phyloP scores from a whole-genome alignment of 176 grass and related monocot genomes.

The Microstegium vimineum region DNA sequence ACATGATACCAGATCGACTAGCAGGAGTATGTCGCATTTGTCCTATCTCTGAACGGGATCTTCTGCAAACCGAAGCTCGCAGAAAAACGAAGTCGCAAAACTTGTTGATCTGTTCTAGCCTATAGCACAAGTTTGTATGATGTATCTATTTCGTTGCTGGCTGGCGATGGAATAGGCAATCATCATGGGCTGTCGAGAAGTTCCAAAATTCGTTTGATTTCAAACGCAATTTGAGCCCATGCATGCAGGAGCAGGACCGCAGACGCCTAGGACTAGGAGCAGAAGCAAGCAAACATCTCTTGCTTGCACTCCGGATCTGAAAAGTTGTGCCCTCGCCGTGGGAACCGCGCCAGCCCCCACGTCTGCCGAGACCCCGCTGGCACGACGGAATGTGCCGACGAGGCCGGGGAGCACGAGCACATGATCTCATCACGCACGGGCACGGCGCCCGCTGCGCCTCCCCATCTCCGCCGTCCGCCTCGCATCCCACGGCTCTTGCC shows the following conservation, averaged over 20 bases:
- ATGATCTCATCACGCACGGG: neutral
- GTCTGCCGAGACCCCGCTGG: constrained; percentile 30
- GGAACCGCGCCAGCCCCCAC: neutral
- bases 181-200: neutral
- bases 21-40: neutral
- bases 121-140: no score
- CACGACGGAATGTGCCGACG: constrained; percentile 19
- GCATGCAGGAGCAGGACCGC: neutral
- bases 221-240: neutral
- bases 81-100: no score
- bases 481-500: constrained; percentile 17
- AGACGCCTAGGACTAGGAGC: neutral
- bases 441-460: neutral
- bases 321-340: neutral
- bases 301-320: constrained; percentile 2
- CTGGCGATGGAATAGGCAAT: neutral
- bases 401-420: neutral
- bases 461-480: constrained; percentile 13
- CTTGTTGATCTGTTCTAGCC: no score
- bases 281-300: neutral
- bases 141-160: no score
- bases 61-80: neutral
- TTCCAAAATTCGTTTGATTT: neutral
- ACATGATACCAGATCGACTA: no score
- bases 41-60: neutral